A percentile compares a stretch with the other conserved stretches of the same genome.
These are phyloP conservation scores for Ogataea paraovalis DNA, from an alignment of 805 yeast genomes.

Conservation along the genomic window DNA sequence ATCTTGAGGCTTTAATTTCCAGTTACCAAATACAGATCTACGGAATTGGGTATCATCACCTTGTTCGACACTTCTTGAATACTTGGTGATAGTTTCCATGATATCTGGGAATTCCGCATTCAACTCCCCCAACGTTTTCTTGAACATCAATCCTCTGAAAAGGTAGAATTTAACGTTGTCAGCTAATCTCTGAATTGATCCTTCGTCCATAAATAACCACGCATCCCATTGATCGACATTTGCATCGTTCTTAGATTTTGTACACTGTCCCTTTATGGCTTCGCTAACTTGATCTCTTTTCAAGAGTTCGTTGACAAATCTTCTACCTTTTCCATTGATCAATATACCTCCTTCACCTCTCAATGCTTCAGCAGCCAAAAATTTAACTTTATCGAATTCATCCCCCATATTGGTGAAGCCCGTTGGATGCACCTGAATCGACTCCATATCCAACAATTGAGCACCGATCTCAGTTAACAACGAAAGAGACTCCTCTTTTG, in stretches of 20 bases:
- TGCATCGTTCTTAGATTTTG: slow-evolving; percentile 8
- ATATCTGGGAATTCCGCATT: slow-evolving; percentile 31
- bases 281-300: slow-evolving; percentile 59
- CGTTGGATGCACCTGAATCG: slow-evolving; percentile 67
- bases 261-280: slow-evolving; percentile 43
- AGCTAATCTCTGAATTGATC: slow-evolving; percentile 40
- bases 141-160: slow-evolving; percentile 51
- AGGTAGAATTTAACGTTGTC: slow-evolving; percentile 55
- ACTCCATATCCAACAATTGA: slow-evolving; percentile 56
- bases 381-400: slow-evolving; percentile 34
- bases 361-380: slow-evolving; percentile 62
- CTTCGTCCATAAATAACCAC: slow-evolving; percentile 46
- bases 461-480: slow-evolving; percentile 50
- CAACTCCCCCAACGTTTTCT: slow-evolving; percentile 41
- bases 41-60: slow-evolving; percentile 9
- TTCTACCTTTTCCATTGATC: slow-evolving; percentile 40
- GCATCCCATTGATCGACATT: slow-evolving; percentile 34
- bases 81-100: slow-evolving; percentile 7
- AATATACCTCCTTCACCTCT: slow-evolving; percentile 65
- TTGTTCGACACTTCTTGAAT: slow-evolving; percentile 4
- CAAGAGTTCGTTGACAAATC: slow-evolving; percentile 59
- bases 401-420: slow-evolving; percentile 52
- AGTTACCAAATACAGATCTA: slow-evolving; percentile 15
- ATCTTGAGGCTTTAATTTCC: slow-evolving; percentile 10
- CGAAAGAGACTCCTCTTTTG: slow-evolving; percentile 60